Percentiles rank a stretch among this genome's conserved stretches.
Conservation (phyloP, 1,284 basidiomycete species). For the Trichosporon sp. region DNA sequence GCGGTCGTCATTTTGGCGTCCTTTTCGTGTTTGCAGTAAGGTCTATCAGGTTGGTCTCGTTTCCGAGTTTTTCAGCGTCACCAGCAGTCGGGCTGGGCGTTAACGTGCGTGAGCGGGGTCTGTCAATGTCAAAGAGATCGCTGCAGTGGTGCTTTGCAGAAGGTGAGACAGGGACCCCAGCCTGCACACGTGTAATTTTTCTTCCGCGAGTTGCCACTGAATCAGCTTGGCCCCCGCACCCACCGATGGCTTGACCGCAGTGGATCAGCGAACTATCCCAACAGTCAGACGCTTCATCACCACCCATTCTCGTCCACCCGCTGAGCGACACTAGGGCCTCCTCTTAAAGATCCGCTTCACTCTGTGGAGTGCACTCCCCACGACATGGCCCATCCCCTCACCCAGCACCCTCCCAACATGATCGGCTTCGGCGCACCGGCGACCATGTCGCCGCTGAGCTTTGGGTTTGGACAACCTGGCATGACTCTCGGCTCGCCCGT, state of each 20-base stretch:
- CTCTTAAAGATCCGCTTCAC: not conserved
- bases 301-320: not conserved
- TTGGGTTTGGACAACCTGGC: slow-evolving; percentile 35
- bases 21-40: not conserved
- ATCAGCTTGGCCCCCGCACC: not conserved
- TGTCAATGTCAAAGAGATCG: not conserved
- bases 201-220: not conserved
- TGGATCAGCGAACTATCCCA: not conserved
- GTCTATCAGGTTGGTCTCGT: not conserved
- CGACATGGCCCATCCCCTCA: slow-evolving; percentile 44
- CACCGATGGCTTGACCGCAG: slow-evolving; percentile 2
- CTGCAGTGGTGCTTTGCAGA: not conserved
- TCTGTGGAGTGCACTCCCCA: not conserved
- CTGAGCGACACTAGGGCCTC: not conserved
- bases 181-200: slow-evolving; percentile 5
- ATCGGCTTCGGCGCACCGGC: slow-evolving; percentile 39
- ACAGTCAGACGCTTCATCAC: not conserved
- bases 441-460: slow-evolving; percentile 37
- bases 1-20: slow-evolving; percentile 46
- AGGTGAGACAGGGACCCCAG: not conserved
- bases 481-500: not conserved
- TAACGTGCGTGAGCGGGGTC: not conserved
- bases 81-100: not conserved
- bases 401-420: slow-evolving; percentile 42
- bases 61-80: not conserved